Conservation (phyloP, 139 green algal species). For the Mychonastes homosphaera region DNA sequence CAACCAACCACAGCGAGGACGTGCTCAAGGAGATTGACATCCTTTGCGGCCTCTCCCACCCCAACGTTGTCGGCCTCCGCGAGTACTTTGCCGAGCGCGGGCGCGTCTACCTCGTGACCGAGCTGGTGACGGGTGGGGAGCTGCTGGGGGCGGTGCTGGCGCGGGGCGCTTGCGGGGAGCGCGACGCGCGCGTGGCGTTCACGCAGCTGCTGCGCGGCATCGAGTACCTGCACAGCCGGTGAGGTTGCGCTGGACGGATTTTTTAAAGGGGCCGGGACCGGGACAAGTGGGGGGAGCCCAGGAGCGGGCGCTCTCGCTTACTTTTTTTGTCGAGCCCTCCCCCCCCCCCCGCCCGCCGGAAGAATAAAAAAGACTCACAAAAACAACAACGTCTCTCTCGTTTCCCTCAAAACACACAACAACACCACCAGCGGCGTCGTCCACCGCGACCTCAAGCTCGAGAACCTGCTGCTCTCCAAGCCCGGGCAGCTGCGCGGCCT, state of each 20-base stretch:
- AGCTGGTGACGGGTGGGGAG: constrained; percentile 73
- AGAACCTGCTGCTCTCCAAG: constrained; percentile 80
- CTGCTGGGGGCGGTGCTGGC: constrained; percentile 74
- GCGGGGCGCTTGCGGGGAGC: constrained; percentile 66
- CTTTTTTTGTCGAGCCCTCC: too few species aligned
- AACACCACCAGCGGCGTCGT: constrained; percentile 58
- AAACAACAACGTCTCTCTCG: too few species aligned
- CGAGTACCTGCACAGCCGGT: constrained; percentile 73
- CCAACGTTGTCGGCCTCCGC: constrained; percentile 75
- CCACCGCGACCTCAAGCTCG: constrained; percentile 87
- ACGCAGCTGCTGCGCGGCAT: constrained; percentile 68
- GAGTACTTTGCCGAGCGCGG: constrained; percentile 78
- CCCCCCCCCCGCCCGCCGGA: too few species aligned
- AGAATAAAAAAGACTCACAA: too few species aligned
- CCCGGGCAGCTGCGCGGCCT: constrained; percentile 10
- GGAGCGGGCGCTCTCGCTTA: too few species aligned
- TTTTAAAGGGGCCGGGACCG: too few species aligned
- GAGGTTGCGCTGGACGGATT: constrained; percentile 12
- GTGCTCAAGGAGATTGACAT: constrained; percentile 92
- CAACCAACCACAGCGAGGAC: constrained; percentile 57
- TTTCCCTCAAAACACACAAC: too few species aligned
- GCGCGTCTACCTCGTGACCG: constrained; percentile 80
- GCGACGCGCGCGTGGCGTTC: constrained; percentile 61
- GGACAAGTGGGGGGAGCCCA: too few species aligned
- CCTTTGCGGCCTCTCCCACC: constrained; percentile 61